Conservation (phyloP, 108 stramenopile genomes). For the Cyclotella choctawhatcheeana region DNA sequence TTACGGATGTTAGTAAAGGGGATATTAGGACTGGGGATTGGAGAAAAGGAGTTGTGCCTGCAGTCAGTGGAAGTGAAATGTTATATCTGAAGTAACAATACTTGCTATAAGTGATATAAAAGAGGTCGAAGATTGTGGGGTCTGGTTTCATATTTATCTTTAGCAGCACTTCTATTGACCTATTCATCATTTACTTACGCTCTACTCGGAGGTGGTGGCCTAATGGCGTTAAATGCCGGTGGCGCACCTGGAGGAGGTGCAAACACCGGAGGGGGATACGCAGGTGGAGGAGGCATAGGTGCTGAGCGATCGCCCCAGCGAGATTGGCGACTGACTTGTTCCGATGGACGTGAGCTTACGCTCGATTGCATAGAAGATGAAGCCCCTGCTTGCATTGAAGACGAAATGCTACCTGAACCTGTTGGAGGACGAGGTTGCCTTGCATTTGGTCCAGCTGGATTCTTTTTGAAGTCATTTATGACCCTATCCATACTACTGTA, state of each 20-base stretch:
- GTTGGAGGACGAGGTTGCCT: conserved; percentile 17
- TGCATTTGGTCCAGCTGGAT: conserved; percentile 63
- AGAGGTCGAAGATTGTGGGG: too few species aligned
- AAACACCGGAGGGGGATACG: conserved; percentile 47
- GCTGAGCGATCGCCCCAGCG: conserved; percentile 46
- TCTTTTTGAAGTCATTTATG: conserved; percentile 87
- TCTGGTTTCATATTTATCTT: too few species aligned
- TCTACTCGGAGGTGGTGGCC: conserved; percentile 11
- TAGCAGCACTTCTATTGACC: neutral
- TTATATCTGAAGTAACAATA: conserved; percentile 76
- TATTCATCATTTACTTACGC: neutral
- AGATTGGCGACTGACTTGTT: conserved; percentile 29
- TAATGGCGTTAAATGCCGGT: conserved; percentile 20
- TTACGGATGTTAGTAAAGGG: conserved; percentile 70
- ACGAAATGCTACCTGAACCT: conserved; percentile 10
- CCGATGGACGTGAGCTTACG: neutral
- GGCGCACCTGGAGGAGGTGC: conserved; percentile 43
- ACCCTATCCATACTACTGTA: conserved; percentile 71
- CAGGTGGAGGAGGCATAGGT: conserved; percentile 41
- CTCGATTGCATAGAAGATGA: too few species aligned
- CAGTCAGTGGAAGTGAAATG: conserved; percentile 81
- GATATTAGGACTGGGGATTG: conserved; percentile 79
- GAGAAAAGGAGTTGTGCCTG: conserved; percentile 80
- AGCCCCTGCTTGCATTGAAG: conserved; percentile 1
- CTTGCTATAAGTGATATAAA: too few species aligned